phyloP scores from a whole-genome alignment of 1,284 basidiomycete genomes.

The Hymenochaete sp. region DNA sequence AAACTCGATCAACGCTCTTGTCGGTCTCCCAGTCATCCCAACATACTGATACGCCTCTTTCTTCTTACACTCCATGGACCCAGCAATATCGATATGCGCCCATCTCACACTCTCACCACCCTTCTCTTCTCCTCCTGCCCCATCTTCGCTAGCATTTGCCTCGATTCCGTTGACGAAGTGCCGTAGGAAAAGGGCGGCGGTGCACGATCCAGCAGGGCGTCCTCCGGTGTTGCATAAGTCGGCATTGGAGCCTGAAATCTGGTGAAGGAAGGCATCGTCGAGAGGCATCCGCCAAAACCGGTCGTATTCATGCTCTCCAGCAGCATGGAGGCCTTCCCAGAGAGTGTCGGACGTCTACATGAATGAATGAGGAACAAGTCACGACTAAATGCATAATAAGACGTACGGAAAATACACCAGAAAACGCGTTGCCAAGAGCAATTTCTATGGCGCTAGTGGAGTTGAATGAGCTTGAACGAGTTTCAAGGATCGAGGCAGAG shows the following conservation, averaged over 20 bases:
- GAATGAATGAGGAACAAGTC: background rate
- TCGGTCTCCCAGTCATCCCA: conserved; percentile 77
- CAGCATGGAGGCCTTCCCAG: conserved; percentile 64
- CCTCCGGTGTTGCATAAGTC: conserved; percentile 81
- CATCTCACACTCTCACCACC: conserved; percentile 47
- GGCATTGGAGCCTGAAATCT: conserved; percentile 72
- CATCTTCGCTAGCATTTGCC: conserved; percentile 39
- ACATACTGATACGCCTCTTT: conserved; percentile 58
- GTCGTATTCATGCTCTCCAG: conserved; percentile 70
- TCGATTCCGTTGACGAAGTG: conserved; percentile 70
- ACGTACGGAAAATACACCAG: conserved; percentile 73
- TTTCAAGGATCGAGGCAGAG: conserved; percentile 9
- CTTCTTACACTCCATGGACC: conserved; percentile 66
- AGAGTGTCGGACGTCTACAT: conserved; percentile 59
- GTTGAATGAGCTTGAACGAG: background rate
- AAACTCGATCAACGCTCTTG: conserved; percentile 34
- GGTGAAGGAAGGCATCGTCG: conserved; percentile 69
- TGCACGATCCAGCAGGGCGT: conserved; percentile 64
- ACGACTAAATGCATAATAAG: background rate
- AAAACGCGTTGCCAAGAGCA: conserved; percentile 67
- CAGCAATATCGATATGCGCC: conserved; percentile 85
- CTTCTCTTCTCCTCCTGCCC: conserved; percentile 32
- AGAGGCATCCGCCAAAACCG: conserved; percentile 83
- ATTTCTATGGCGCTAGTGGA: conserved; percentile 49
- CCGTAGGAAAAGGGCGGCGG: conserved; percentile 85